phyloP scores from a whole-genome alignment of 2,329 filamentous ascomycete genomes.

The Cytospora chrysosperma region DNA sequence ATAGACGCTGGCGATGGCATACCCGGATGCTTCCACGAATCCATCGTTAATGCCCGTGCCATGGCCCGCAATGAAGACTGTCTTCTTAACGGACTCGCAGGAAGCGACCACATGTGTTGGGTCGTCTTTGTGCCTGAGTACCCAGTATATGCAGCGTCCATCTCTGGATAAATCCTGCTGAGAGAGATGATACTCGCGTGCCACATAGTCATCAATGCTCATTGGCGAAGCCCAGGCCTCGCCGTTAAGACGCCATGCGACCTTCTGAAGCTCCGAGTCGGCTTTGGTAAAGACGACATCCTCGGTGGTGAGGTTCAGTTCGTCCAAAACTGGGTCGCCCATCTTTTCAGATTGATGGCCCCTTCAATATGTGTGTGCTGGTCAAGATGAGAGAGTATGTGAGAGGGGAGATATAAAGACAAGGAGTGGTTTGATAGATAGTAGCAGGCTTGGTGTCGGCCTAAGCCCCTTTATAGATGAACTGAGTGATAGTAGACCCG shows the following conservation, averaged over 20 bases:
- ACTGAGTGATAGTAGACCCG: conserved; percentile 13
- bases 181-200: conserved; percentile 31
- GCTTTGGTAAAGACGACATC: conserved; percentile 33
- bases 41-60: conserved; percentile 27
- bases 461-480: conserved; percentile 16
- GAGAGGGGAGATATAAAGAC: neutral
- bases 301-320: conserved; percentile 24
- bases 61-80: conserved; percentile 30
- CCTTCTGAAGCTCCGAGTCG: conserved; percentile 31
- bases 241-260: conserved; percentile 34
- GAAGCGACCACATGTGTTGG: conserved; percentile 35
- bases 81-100: conserved; percentile 33
- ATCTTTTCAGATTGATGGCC: neutral
- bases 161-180: conserved; percentile 30
- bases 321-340: conserved; percentile 21
- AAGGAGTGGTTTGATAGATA: neutral
- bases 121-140: conserved; percentile 32
- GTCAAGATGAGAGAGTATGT: neutral
- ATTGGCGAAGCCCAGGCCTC: conserved; percentile 33
- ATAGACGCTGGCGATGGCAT: conserved; percentile 37
- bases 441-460: neutral
- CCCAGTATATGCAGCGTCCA: conserved; percentile 33
- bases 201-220: conserved; percentile 31
- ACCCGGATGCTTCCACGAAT: conserved; percentile 31
- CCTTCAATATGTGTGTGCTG: neutral